Base-by-base conservation (phyloP, 495 filamentous ascomycete genomes). In the Penicillium bialowiezense region DNA sequence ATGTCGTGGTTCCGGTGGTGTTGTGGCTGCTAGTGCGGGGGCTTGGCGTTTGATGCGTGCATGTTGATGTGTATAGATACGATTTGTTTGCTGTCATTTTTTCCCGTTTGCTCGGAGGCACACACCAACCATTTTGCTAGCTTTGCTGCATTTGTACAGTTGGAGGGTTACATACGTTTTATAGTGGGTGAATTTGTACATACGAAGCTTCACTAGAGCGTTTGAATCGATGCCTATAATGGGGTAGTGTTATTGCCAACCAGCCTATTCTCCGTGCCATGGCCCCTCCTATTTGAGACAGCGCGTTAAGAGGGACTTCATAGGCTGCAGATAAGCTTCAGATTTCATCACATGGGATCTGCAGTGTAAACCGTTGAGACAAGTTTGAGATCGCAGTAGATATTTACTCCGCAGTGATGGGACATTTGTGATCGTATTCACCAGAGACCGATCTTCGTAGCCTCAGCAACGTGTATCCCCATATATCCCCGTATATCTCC, bases 1-100 rank as follows among this genome's bases (percentile, higher is more conserved):
- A 99, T 75, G 92, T 99, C 20, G 81, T 97, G 45, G 93, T 97
- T 52, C 95, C 95, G n/a, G 81, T 97, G 33, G 85, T 95, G 45
- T 68, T 97, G 41, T 99, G 93, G 93, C 74, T 89, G 58, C 78
- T 93, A 54, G 90, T 96, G 50, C 84, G 90, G 58, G 86, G 85
- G 5, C 68, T 95, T 56, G 79, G 80, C 31, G 66, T 95, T 47
- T 93, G 75, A 71, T 52, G 21, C 28, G 45, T 23, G 21, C 28
- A 35, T 23, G 46, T 33, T 44, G 59, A 41, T 46, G 34, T 38
- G 24, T 48, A 51, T 44, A 44, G 26, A 44, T 31, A 21, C 21
- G 29, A 15, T 23, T n/a, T 42, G 36, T 43, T 50, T 48, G 12
- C 29, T 38, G 1, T 33, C 17, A 3, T 26, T 26, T 26, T 5